Evolutionary conservation across 768 basidiomycete genomes (phyloP), one percentile per base, ranked within the genome.

Genomic region (Suillus paluster): DNA sequence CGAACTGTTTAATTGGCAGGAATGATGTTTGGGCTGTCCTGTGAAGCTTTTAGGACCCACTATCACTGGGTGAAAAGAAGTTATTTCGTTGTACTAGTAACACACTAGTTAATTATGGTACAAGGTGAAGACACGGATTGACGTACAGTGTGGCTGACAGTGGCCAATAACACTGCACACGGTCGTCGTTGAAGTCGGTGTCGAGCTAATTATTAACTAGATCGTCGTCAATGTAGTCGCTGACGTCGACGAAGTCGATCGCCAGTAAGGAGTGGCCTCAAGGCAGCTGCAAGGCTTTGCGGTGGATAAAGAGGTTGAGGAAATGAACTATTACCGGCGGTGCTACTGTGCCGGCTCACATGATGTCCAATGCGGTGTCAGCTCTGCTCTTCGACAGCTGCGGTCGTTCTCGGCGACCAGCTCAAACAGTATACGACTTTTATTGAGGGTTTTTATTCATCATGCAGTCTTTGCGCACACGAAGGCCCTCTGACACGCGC

Each of bases 391-490:
- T 25, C 25, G 25, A 27, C 25, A 50, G 27, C 11, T 30, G 27
- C 1, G 49, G 49, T 30, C 17, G 33, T 15, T 12, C 52, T 53
- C 33, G 15, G 21, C 33, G 34, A 36, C 34, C 34, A 53, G 34
- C 52, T 30, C 19, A 50, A 33, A 33, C 38, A 5, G 4, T 15
- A 38, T 15, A 15, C n/a, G 10, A 45, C 34, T 21, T 53, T 53
- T 34, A 34, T 52, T 21, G 14, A 54, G 34, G 4, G 17, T 38
- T 54, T 23, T 17, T 17, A 3, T 17, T 36, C 75, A 27, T 63
- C 62, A 86, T 86, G 85, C 81, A 86, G 68, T 84, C 84, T 6
- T 79, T 86, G 17, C 83, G 85, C 57, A 80, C 84, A 19, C 75
- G 83, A 58, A 81, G 83, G 12, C 80, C 84, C 10, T 79, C 83